These are phyloP conservation scores for Toxoplasma gondii DNA, from an alignment of 169 alveolate genomes.

Conservation along the genomic window DNA sequence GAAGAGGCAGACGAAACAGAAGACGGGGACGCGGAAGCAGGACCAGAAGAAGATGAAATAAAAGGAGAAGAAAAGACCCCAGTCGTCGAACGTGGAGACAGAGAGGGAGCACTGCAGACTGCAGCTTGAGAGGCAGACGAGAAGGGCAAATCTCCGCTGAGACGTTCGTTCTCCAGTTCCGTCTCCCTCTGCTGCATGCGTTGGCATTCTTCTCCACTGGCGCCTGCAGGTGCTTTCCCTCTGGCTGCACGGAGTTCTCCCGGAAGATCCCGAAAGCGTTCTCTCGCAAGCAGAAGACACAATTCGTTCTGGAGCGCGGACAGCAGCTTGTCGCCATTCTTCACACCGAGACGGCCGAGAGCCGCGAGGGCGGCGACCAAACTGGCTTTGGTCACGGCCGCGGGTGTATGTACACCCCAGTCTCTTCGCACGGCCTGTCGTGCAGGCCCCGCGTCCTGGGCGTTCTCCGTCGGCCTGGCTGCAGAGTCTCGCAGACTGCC, in stretches of 20 bases:
- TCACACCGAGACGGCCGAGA: background rate
- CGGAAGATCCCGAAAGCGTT: too few relatives aligned
- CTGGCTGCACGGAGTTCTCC: too few relatives aligned
- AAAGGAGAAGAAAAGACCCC: background rate
- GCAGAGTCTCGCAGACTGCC: background rate
- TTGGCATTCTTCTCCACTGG: too few relatives aligned
- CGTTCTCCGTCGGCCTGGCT: background rate
- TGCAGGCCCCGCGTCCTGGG: background rate
- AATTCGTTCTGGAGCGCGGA: background rate
- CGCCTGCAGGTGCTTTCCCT: too few relatives aligned
- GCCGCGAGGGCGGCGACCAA: background rate
- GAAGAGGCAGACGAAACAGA: background rate
- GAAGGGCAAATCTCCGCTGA: too few relatives aligned
- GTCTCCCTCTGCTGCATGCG: too few relatives aligned
- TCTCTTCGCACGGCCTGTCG: background rate
- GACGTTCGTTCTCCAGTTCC: too few relatives aligned
- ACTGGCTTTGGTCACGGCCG: background rate
- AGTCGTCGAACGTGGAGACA: too few relatives aligned
- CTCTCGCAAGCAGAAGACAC: background rate
- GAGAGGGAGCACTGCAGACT: too few relatives aligned
- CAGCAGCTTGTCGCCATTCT: background rate
- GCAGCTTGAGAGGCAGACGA: too few relatives aligned
- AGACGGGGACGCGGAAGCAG: background rate
- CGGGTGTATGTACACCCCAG: background rate
- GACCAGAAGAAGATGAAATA: background rate